A percentile compares a stretch with the other conserved stretches of the same genome.
Conservation (phyloP, 768 basidiomycete genomes). For the Lactifluus subvellereus region DNA sequence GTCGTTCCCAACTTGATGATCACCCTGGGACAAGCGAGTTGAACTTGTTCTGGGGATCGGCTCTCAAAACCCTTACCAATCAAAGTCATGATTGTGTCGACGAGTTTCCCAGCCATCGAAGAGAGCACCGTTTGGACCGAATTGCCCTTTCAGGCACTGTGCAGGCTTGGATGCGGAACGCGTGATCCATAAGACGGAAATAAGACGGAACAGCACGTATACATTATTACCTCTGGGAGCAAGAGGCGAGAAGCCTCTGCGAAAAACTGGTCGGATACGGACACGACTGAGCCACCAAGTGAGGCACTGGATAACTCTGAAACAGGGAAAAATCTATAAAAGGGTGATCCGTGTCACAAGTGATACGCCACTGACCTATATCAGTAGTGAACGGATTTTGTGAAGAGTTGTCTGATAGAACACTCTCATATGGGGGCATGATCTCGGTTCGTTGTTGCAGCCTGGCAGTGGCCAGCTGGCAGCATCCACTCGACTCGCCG, state of each 20-base stretch:
- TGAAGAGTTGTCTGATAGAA: background rate
- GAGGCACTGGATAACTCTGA: conserved; percentile 88
- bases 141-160: conserved; percentile 88
- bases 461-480: background rate
- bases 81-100: conserved; percentile 80
- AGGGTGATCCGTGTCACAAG: background rate
- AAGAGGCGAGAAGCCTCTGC: conserved; percentile 80
- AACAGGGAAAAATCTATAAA: background rate
- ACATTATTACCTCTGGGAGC: conserved; percentile 57
- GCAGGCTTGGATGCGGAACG: conserved; percentile 53
- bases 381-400: conserved; percentile 38
- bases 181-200: background rate
- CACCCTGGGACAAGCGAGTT: conserved; percentile 48
- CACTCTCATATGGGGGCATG: background rate
- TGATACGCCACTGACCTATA: conserved; percentile 40
- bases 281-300: conserved; percentile 67
- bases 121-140: conserved; percentile 91
- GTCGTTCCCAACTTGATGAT: conserved; percentile 83
- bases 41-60: background rate
- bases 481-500: too few relatives aligned
- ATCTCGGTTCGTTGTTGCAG: conserved; percentile 1
- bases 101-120: conserved; percentile 94
- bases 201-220: background rate
- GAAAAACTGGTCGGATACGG: conserved; percentile 95
- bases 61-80: conserved; percentile 56